Base-by-base conservation (phyloP, 768 basidiomycete species). In the Phylloporus sp. region DNA sequence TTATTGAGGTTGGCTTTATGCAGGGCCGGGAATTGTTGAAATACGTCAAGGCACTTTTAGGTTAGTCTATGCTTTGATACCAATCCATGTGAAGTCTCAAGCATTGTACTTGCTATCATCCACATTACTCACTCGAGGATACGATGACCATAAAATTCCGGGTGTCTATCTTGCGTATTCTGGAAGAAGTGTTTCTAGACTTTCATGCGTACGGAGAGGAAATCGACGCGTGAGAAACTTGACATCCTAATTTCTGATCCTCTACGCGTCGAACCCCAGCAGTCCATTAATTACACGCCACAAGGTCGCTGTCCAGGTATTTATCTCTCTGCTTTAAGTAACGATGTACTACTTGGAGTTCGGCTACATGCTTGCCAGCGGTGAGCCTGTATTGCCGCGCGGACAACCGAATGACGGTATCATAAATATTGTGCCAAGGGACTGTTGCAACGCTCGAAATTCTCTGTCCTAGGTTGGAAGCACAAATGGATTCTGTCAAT, bases 21-120 rank as follows among this genome's bases (percentile, higher is more conserved):
- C 23, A 89, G 86, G 84, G 84, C 8, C 78, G 74, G 51, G 86
- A 89, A 42, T 61, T 90, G 46, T 59, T 90, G 53, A 77, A 70
- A 61, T 90, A 90, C 63, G 85, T 90, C 31, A 84, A 79, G 56
- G 75, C 74, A 21, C 65, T 87, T 9, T 63, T 87, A 50, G 76
- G 81, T 41, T 86, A 58, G 20, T n/a, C 18, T 20, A 21, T 40
- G 20, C 17, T 35, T 36, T 42, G 1, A 24, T 24, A 27, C 38
- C 5, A n/a, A 37, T 31, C 9, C 3, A 5, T 29, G 36, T 44
- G 38, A 38, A 29, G 20, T 27, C 17, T 46, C 9, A 24, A 43
- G 33, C 33, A 53, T 44, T 21, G 18, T 42, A 11, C 23, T n/a
- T 41, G 11, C 17, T 46, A 36, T 37, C 29, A 26, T 43, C n/a